Conservation (phyloP, 495 filamentous ascomycete species). For the Hypoxylon rickii region DNA sequence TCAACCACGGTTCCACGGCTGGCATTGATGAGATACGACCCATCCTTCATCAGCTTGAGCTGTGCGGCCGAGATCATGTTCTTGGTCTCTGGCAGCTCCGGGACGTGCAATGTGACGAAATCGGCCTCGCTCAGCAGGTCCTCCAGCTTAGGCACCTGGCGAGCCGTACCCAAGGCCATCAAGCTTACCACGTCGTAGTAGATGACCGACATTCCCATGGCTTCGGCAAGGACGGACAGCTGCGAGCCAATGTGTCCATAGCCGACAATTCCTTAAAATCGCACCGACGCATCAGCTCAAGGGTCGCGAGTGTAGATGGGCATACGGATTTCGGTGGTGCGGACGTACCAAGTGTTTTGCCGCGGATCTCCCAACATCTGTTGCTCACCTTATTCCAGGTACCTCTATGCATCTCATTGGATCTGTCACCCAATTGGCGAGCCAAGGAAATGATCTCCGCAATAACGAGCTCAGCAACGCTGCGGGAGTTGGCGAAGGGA, state of each 20-base stretch:
- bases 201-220: slow-evolving; percentile 96
- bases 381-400: slow-evolving; percentile 98
- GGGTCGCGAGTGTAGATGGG: too few species aligned
- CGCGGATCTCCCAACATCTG: slow-evolving; percentile 97
- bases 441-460: slow-evolving; percentile 90
- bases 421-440: slow-evolving; percentile 90
- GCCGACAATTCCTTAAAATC: slow-evolving; percentile 75
- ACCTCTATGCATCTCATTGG: slow-evolving; percentile 90
- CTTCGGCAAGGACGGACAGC: slow-evolving; percentile 91
- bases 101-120: slow-evolving; percentile 93
- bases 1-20: slow-evolving; percentile 93
- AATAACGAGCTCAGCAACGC: slow-evolving; percentile 95
- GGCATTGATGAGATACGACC: slow-evolving; percentile 94
- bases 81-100: slow-evolving; percentile 87
- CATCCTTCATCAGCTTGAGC: slow-evolving; percentile 86
- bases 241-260: slow-evolving; percentile 99
- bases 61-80: slow-evolving; percentile 81
- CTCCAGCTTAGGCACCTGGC: slow-evolving; percentile 77
- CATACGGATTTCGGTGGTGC: background rate
- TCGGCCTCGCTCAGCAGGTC: slow-evolving; percentile 79
- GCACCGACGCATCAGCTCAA: too few species aligned
- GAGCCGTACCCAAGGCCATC: slow-evolving; percentile 88
- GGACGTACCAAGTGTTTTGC: slow-evolving; percentile 84
- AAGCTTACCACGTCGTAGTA: slow-evolving; percentile 93
- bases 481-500: slow-evolving; percentile 95